Conservation (phyloP, 2,329 filamentous ascomycete genomes). For the Fusarium redolens region DNA sequence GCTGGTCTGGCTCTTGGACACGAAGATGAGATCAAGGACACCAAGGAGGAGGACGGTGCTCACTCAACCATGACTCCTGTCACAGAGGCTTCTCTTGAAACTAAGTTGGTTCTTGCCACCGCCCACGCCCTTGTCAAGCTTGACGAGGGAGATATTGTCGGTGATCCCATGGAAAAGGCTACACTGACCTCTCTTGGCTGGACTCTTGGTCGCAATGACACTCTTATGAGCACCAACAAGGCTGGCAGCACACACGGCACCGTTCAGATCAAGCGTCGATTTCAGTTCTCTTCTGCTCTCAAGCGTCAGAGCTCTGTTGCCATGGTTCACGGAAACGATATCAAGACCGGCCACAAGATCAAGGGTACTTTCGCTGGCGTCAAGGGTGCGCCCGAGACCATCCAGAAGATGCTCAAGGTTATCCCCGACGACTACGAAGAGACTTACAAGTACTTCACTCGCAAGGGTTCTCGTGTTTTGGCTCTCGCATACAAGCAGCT, state of each 20-base stretch:
- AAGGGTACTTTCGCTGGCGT: slow-evolving; percentile 93
- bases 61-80: slow-evolving; percentile 83
- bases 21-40: slow-evolving; percentile 68
- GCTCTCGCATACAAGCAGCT: slow-evolving; percentile 95
- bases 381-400: slow-evolving; percentile 97
- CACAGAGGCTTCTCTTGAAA: slow-evolving; percentile 77
- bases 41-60: slow-evolving; percentile 80
- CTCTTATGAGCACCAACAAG: slow-evolving; percentile 71
- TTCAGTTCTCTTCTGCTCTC: slow-evolving; percentile 96
- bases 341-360: slow-evolving; percentile 77
- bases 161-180: slow-evolving; percentile 99
- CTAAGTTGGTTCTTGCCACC: slow-evolving; percentile 91
- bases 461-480: slow-evolving; percentile 93
- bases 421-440: slow-evolving; percentile 93
- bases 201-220: slow-evolving; percentile 91
- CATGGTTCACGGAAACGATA: slow-evolving; percentile 78
- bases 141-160: slow-evolving; percentile 96
- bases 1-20: slow-evolving; percentile 85
- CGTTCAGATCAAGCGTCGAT: slow-evolving; percentile 94
- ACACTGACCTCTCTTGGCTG: slow-evolving; percentile 90
- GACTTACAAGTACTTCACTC: slow-evolving; percentile 97
- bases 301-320: slow-evolving; percentile 97
- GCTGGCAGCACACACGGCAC: slow-evolving; percentile 64
- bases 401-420: slow-evolving; percentile 88
- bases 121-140: slow-evolving; percentile 96